A percentile compares a stretch with the other conserved stretches of the same genome.
These are phyloP conservation scores for Atractiella rhizophila DNA, from an alignment of 768 basidiomycete genomes.

Conservation along the genomic window DNA sequence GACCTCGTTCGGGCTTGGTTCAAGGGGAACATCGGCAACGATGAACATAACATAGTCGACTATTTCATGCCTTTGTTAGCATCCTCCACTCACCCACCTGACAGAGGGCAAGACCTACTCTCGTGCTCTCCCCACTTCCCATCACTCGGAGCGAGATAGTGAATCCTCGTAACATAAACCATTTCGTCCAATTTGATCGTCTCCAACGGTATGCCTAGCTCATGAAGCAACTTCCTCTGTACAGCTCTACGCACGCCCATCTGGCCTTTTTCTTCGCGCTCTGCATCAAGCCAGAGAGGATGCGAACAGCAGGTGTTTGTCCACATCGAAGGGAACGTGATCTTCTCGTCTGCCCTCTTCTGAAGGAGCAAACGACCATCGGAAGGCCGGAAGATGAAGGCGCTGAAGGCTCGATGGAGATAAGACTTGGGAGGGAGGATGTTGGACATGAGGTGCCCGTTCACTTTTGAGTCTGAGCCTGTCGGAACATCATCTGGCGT, in stretches of 20 bases:
- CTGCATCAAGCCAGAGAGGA: slow-evolving; percentile 42
- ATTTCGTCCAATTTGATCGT: slow-evolving; percentile 64
- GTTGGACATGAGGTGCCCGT: slow-evolving; percentile 95
- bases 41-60: slow-evolving; percentile 96
- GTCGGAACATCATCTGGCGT: too few species aligned
- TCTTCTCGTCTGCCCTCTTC: slow-evolving; percentile 90
- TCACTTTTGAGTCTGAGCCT: too few species aligned
- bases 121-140: slow-evolving; percentile 97
- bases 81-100: too few species aligned
- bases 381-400: slow-evolving; percentile 78
- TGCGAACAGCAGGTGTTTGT: slow-evolving; percentile 99
- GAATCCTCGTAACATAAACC: slow-evolving; percentile 84
- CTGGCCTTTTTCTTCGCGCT: slow-evolving; percentile 62
- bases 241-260: slow-evolving; percentile 67
- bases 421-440: slow-evolving; percentile 44
- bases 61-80: slow-evolving; percentile 25
- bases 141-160: slow-evolving; percentile 81
- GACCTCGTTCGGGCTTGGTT: slow-evolving; percentile 75
- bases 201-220: slow-evolving; percentile 60
- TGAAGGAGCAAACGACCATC: slow-evolving; percentile 85
- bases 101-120: too few species aligned
- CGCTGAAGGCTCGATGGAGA: slow-evolving; percentile 92
- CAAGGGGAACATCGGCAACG: slow-evolving; percentile 60
- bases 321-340: slow-evolving; percentile 99
- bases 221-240: slow-evolving; percentile 80